These are phyloP conservation scores for Trapa bicornis DNA, from an alignment of 345 rosid genomes.

Conservation along the genomic window DNA sequence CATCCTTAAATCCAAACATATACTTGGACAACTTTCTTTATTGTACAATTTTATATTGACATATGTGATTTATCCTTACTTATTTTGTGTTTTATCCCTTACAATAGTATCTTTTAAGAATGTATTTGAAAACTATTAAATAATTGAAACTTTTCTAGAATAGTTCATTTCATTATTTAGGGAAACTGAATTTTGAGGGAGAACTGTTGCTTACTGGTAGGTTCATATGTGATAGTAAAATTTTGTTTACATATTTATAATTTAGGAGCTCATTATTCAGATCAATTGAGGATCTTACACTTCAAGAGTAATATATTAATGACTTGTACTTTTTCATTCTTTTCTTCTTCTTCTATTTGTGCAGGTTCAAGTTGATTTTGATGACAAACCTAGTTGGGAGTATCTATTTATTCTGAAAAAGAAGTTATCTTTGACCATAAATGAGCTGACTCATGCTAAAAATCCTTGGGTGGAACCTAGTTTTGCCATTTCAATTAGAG, in stretches of 20 bases:
- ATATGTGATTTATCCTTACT: too few relatives aligned
- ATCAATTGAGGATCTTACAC: background rate
- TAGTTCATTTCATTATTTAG: background rate
- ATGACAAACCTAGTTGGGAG: conserved; percentile 93
- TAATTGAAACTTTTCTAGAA: background rate
- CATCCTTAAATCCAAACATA: too few relatives aligned
- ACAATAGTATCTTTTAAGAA: background rate
- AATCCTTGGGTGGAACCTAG: conserved; percentile 61
- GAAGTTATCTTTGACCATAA: conserved; percentile 50
- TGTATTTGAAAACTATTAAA: background rate
- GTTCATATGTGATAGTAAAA: background rate
- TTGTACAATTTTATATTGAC: too few relatives aligned
- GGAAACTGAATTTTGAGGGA: background rate
- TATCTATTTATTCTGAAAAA: conserved; percentile 78
- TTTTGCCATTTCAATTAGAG: conserved; percentile 16
- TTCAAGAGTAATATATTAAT: background rate
- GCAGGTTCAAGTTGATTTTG: conserved; percentile 96
- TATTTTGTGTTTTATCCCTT: background rate
- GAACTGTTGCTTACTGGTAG: background rate
- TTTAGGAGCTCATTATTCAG: background rate
- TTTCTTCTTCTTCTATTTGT: background rate
- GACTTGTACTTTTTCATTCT: background rate
- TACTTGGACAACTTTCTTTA: too few relatives aligned
- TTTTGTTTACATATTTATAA: background rate
- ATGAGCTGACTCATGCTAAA: conserved; percentile 65